These are phyloP conservation scores for Pleurotus platypus DNA, from an alignment of 768 basidiomycete genomes.

Conservation along the genomic window DNA sequence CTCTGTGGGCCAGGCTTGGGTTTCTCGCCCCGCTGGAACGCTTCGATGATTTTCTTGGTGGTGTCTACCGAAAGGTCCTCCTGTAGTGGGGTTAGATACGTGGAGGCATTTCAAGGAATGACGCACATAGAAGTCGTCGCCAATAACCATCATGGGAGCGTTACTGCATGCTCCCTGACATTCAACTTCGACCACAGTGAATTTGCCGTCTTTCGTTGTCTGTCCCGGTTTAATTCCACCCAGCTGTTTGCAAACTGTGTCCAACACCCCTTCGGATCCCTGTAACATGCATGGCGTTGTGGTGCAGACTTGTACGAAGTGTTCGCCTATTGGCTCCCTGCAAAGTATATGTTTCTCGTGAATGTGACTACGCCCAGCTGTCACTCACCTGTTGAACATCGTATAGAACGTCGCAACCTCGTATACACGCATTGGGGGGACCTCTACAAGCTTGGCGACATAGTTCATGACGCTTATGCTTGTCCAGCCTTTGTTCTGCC, in stretches of 20 bases:
- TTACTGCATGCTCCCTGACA: conserved; percentile 99
- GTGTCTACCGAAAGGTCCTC: conserved; percentile 80
- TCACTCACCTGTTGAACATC: conserved; percentile 93
- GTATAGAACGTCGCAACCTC: conserved; percentile 99
- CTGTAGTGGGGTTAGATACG: conserved; percentile 33
- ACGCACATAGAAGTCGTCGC: conserved; percentile 94
- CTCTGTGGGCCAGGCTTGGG: conserved; percentile 95
- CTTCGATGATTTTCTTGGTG: conserved; percentile 76
- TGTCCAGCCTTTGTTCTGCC: conserved; percentile 98
- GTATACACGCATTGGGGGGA: conserved; percentile 98
- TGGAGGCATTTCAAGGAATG: background rate
- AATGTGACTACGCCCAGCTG: background rate
- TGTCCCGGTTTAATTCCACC: conserved; percentile 83
- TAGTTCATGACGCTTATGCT: conserved; percentile 99
- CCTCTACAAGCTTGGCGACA: conserved; percentile 87
- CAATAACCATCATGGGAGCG: conserved; percentile 94
- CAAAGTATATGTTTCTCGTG: background rate
- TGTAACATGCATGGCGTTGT: conserved; percentile 97
- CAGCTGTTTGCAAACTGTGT: conserved; percentile 80
- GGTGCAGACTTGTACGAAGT: conserved; percentile 98
- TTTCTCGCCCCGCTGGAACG: conserved; percentile 77
- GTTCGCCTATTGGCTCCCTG: conserved; percentile 89
- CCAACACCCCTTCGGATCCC: conserved; percentile 87
- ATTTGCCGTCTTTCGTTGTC: conserved; percentile 95
- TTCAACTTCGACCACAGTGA: conserved; percentile 97